Base-by-base conservation (phyloP, 306 rosid species). In the Potentilla sterilis region DNA sequence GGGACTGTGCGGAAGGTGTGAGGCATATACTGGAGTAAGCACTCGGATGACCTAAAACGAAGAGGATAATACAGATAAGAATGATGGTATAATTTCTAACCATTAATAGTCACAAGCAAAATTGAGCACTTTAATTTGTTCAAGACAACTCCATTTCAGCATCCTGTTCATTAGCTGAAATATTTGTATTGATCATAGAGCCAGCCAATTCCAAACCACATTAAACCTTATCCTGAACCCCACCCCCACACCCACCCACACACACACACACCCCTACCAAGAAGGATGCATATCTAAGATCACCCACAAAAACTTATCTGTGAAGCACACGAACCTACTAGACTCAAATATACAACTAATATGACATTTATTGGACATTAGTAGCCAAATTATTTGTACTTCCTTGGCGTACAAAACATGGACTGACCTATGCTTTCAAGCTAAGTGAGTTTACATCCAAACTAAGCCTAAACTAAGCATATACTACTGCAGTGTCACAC, bases 21-120 rank as follows among this genome's bases (percentile, higher is more conserved):
- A 93, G 67, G 93, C 85, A 78, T 86, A 95, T 44, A 95, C 97
- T 0, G 99, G 99, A 79, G 99, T 88, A 73, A 95, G 84, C 79
- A 95, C 99, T 49, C 99, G 90, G 77, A 95, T 92, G 42, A 95
- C 99, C 99, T 95, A 77, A 76, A 61, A 69, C 73, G 21, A 74
- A 52, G 69, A 32, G 15, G 15, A 18, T 5, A 46, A 19, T 8
- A 46, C 66, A 1, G 12, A 49, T 43, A 1, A 32, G 69, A 55
- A 44, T 74, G 38, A 74, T 19, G 24, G 14, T 46, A 42, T 11
- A 59, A n/a, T 28, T 2, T 59, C 49, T 34, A 47, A 41, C 46
- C 16, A 28, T 18, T 22, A 41, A 8, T 72, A 72, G 28, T 40
- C 0, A 15, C 66, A 12, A 7, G 2, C 65, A 13, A 16, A 51